Evolutionary conservation across 2,329 filamentous ascomycete genomes (phyloP).

Genomic region (Corniculantispora saksenae): DNA sequence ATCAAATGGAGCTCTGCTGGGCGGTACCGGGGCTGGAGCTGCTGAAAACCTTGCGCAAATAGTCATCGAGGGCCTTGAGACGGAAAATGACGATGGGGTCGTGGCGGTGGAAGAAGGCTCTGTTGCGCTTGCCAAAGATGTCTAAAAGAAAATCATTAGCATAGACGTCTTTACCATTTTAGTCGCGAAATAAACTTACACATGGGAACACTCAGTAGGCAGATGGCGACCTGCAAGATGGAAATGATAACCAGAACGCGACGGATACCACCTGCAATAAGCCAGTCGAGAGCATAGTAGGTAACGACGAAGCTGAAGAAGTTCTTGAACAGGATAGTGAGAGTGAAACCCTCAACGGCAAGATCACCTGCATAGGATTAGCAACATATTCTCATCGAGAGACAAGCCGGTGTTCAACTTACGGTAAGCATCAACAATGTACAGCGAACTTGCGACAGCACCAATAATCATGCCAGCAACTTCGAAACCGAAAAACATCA

Average conservation of each 20-base stretch:
- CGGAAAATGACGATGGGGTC: constrained; percentile 58
- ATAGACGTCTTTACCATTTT: background rate
- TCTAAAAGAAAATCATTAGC: constrained; percentile 50
- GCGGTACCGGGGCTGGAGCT: background rate
- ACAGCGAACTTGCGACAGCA: constrained; percentile 80
- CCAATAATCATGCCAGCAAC: constrained; percentile 91
- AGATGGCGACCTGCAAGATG: constrained; percentile 76
- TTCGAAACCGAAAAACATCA: constrained; percentile 81
- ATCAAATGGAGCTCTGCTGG: background rate
- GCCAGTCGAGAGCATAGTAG: constrained; percentile 82
- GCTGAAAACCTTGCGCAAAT: constrained; percentile 10
- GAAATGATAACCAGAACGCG: constrained; percentile 68
- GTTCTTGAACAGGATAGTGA: constrained; percentile 91
- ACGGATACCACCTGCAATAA: constrained; percentile 61
- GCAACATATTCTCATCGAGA: constrained; percentile 14
- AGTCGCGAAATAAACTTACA: constrained; percentile 58
- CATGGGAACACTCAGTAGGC: constrained; percentile 71
- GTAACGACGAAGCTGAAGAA: constrained; percentile 87
- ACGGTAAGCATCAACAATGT: constrained; percentile 92
- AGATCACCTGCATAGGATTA: constrained; percentile 61
- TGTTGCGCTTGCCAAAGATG: constrained; percentile 74
- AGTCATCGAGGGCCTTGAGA: constrained; percentile 28
- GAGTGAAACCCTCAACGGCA: constrained; percentile 84
- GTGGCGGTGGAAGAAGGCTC: constrained; percentile 74
- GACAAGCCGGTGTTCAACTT: constrained; percentile 32